Percentiles rank a stretch among this genome's conserved stretches.
Evolutionary conservation across 805 yeast genomes (phyloP).

Genomic region (Wickerhamiella brachini): DNA sequence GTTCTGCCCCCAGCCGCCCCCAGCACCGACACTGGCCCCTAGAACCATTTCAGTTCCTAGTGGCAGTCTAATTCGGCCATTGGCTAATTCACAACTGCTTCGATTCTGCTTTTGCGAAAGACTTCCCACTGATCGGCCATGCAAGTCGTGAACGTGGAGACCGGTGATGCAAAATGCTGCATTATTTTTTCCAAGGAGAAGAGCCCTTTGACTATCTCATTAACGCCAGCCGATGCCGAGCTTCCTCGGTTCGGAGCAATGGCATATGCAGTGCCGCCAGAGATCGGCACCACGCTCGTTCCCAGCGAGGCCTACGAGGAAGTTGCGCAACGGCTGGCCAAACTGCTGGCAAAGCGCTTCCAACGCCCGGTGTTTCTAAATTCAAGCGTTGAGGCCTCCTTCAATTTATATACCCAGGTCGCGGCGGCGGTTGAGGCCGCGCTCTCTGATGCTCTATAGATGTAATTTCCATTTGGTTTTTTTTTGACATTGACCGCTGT

Average conservation of each 20-base stretch:
- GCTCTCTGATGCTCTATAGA: background rate
- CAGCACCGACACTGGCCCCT: no score
- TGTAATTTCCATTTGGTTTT: no score
- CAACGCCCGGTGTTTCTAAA: constrained; percentile 16
- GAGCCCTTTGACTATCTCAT: constrained; percentile 12
- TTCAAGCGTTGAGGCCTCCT: constrained; percentile 7
- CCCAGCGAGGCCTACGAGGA: constrained; percentile 10
- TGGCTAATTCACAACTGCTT: no score
- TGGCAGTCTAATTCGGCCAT: no score
- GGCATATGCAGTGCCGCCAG: constrained; percentile 16
- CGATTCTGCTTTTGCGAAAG: no score
- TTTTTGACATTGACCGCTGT: no score
- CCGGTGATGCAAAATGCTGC: background rate
- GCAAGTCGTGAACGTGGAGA: background rate
- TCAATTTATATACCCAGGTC: background rate
- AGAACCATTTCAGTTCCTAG: no score
- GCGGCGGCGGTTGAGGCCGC: background rate
- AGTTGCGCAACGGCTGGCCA: constrained; percentile 10
- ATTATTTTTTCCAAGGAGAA: constrained; percentile 1
- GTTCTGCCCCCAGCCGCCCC: no score
- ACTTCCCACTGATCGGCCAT: no score
- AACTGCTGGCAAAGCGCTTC: constrained; percentile 9
- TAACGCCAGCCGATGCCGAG: constrained; percentile 3
- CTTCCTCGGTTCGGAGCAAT: constrained; percentile 14
- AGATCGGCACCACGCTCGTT: constrained; percentile 7